phyloP scores from a whole-genome alignment of 2,329 filamentous ascomycete species.

The Pseudomassariella vexata region DNA sequence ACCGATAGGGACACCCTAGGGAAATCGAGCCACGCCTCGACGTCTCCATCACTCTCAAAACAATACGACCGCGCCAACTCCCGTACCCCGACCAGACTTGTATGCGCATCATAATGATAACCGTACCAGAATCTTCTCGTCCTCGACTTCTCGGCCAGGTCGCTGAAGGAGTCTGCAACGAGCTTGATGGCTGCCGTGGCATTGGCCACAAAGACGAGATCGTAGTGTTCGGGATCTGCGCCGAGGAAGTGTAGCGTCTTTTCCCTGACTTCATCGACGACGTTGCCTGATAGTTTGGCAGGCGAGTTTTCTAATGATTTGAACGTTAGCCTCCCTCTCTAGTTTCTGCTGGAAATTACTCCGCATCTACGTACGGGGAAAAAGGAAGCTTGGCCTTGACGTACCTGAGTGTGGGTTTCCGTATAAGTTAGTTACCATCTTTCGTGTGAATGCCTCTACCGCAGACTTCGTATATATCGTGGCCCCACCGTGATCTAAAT shows the following conservation, averaged over 20 bases:
- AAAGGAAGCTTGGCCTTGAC: too few relatives aligned
- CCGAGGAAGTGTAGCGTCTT: constrained; percentile 52
- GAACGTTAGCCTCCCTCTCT: too few relatives aligned
- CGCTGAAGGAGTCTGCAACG: constrained; percentile 47
- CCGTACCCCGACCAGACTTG: constrained; percentile 63
- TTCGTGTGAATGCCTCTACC: constrained; percentile 47
- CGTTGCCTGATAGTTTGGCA: constrained; percentile 49
- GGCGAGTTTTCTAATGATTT: constrained; percentile 41
- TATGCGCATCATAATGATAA: constrained; percentile 57
- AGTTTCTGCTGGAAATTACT: too few relatives aligned
- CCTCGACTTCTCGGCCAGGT: constrained; percentile 41
- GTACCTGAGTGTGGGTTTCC: too few relatives aligned
- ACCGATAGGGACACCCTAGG: constrained; percentile 15
- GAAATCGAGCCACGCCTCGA: constrained; percentile 36
- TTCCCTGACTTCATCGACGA: constrained; percentile 50
- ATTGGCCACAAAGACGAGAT: constrained; percentile 80
- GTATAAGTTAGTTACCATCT: constrained; percentile 53
- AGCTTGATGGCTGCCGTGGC: constrained; percentile 88
- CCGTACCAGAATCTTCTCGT: constrained; percentile 48
- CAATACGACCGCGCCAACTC: constrained; percentile 56
- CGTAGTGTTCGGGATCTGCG: constrained; percentile 52
- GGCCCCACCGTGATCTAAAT: constrained; percentile 54
- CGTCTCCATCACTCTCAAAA: constrained; percentile 51
- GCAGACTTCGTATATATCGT: constrained; percentile 55
- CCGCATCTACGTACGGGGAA: too few relatives aligned